A percentile compares a stretch with the other conserved stretches of the same genome.
These are phyloP conservation scores for Didymella keratinophila DNA, from an alignment of 2,329 filamentous ascomycete species.

Conservation along the genomic window DNA sequence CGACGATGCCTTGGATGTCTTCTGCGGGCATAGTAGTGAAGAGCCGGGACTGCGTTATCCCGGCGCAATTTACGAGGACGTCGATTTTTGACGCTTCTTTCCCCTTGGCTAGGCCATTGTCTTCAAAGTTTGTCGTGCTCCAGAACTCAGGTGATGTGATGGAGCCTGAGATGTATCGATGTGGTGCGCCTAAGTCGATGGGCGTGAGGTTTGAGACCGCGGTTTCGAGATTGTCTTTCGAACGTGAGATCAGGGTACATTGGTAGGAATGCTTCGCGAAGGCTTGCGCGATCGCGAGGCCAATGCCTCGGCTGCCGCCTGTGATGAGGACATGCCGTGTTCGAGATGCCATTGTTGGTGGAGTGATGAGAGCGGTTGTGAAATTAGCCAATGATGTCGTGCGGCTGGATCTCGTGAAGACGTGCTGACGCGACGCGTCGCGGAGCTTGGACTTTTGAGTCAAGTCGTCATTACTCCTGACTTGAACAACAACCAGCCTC, in stretches of 20 bases:
- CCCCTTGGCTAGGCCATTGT: slow-evolving; percentile 1
- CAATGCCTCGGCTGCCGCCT: slow-evolving; percentile 51
- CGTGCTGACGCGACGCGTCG: slow-evolving; percentile 27
- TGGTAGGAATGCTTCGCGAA: slow-evolving; percentile 42
- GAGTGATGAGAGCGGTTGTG: background rate
- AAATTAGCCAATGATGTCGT: slow-evolving; percentile 36
- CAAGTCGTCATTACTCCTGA: slow-evolving; percentile 14
- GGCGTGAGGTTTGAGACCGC: slow-evolving; percentile 33
- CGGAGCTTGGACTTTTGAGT: slow-evolving; percentile 14
- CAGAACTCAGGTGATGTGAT: slow-evolving; percentile 39
- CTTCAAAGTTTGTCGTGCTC: slow-evolving; percentile 24
- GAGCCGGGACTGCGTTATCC: slow-evolving; percentile 70
- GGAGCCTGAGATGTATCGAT: slow-evolving; percentile 40
- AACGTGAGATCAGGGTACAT: slow-evolving; percentile 46
- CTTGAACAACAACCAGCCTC: background rate
- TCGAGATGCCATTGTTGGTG: slow-evolving; percentile 8
- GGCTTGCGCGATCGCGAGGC: slow-evolving; percentile 47
- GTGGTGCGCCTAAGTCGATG: slow-evolving; percentile 23
- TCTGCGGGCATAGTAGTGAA: slow-evolving; percentile 63
- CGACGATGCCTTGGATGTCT: slow-evolving; percentile 65
- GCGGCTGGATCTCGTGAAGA: slow-evolving; percentile 38
- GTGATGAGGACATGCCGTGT: slow-evolving; percentile 47
- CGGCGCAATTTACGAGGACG: slow-evolving; percentile 81
- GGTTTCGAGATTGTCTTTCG: slow-evolving; percentile 28
- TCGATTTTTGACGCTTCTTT: slow-evolving; percentile 31